Evolutionary conservation across 148 eudicot genomes (phyloP).

Genomic region (Rhododendron henanense): DNA sequence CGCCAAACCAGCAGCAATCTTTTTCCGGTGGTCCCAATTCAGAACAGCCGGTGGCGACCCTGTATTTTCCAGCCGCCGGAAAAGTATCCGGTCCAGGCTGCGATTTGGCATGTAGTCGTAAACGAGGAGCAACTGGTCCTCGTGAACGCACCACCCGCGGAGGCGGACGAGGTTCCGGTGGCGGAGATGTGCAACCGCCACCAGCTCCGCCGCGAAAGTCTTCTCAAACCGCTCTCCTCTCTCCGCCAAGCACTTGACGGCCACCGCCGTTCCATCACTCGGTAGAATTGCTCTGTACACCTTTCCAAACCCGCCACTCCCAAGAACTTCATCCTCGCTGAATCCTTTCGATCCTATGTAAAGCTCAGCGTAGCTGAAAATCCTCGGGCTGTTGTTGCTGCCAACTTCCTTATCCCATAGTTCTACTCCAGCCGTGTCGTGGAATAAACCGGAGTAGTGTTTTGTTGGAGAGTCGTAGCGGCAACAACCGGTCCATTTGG

Average conservation of each 20-base stretch:
- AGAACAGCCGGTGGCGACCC: constrained; percentile 15
- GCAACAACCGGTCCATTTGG: constrained; percentile 16
- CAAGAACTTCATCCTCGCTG: constrained; percentile 50
- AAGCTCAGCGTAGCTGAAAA: constrained; percentile 83
- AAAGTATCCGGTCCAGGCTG: constrained; percentile 77
- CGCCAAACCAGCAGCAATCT: constrained; percentile 62
- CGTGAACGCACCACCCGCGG: constrained; percentile 92
- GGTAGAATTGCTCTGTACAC: constrained; percentile 73
- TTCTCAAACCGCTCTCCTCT: constrained; percentile 66
- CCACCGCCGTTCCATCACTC: constrained; percentile 69
- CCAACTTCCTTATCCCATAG: constrained; percentile 31
- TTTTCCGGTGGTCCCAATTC: constrained; percentile 48
- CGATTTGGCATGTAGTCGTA: constrained; percentile 96
- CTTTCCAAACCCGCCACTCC: constrained; percentile 90
- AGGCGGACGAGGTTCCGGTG: constrained; percentile 89
- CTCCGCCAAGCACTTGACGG: constrained; percentile 82
- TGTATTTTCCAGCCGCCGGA: constrained; percentile 25
- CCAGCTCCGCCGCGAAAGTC: constrained; percentile 83
- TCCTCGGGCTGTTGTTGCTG: constrained; percentile 54
- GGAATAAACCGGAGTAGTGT: constrained; percentile 22
- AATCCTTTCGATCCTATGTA: constrained; percentile 82
- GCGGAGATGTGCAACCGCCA: constrained; percentile 92
- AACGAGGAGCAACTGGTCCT: constrained; percentile 64
- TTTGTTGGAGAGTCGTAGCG: background rate
- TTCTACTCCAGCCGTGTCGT: constrained; percentile 68